Conservation (phyloP, 1,139 yeast genomes). For the Hemisphaericaspora xylanilytica region DNA sequence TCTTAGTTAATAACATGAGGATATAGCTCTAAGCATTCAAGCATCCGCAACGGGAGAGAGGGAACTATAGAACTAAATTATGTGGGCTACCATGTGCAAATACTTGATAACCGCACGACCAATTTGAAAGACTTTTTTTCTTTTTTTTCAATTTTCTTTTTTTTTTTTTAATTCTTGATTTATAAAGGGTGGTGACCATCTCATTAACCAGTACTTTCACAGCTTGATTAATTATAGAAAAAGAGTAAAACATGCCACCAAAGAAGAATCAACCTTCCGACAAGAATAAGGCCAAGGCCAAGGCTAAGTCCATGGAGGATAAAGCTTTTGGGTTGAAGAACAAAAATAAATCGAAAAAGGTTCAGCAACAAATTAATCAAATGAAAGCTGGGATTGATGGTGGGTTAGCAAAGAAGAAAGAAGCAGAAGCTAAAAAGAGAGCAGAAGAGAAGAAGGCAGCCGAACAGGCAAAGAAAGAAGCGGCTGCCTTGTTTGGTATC, state of each 20-base stretch:
- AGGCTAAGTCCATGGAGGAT: slow-evolving; percentile 72
- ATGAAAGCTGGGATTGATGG: slow-evolving; percentile 65
- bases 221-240: too few relatives aligned
- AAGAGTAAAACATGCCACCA: slow-evolving; percentile 53
- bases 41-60: too few relatives aligned
- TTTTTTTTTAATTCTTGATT: too few relatives aligned
- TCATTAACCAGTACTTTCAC: too few relatives aligned
- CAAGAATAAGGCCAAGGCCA: slow-evolving; percentile 66
- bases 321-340: slow-evolving; percentile 94
- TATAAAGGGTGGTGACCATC: too few relatives aligned
- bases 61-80: too few relatives aligned
- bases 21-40: too few relatives aligned
- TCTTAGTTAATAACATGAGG: too few relatives aligned
- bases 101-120: not conserved
- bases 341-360: slow-evolving; percentile 89
- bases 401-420: slow-evolving; percentile 64
- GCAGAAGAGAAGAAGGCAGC: slow-evolving; percentile 90
- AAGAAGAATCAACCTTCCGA: slow-evolving; percentile 59
- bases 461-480: slow-evolving; percentile 85
- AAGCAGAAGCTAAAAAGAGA: slow-evolving; percentile 68
- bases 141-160: not conserved
- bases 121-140: not conserved
- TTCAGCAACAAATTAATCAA: slow-evolving; percentile 81
- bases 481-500: slow-evolving; percentile 72
- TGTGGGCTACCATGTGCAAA: not conserved